phyloP scores from a whole-genome alignment of 345 rosid genomes.

The Melaleuca alternifolia region DNA sequence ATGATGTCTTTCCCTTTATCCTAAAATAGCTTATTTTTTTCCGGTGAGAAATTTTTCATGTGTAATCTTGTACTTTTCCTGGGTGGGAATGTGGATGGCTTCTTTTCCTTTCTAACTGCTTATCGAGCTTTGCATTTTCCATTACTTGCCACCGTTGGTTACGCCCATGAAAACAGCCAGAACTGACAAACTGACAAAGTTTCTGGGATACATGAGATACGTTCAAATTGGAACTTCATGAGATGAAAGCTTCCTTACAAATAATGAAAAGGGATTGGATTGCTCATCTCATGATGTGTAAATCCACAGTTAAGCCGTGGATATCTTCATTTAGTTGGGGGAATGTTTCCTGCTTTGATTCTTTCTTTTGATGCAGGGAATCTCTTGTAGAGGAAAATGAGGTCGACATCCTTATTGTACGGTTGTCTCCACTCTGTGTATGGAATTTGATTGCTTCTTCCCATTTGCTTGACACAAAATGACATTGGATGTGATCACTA shows the following conservation, averaged over 20 bases:
- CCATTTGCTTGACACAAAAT: constrained; percentile 7
- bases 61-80: neutral
- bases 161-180: neutral
- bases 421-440: neutral
- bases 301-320: neutral
- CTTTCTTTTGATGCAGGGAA: neutral
- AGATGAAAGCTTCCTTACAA: neutral
- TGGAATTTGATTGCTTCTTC: neutral
- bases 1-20: neutral
- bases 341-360: neutral
- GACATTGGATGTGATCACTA: constrained; percentile 25
- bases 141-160: neutral
- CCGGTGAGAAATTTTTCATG: neutral
- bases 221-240: neutral
- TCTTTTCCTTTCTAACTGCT: neutral
- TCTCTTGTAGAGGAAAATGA: neutral
- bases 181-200: neutral
- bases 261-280: neutral
- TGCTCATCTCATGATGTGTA: neutral
- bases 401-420: neutral
- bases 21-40: neutral
- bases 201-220: neutral
- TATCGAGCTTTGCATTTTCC: neutral
- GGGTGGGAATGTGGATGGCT: neutral
- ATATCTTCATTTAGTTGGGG: neutral